Evolutionary conservation across 2,329 filamentous ascomycete species (phyloP).

Genomic region (Arthrocladium fulminans): DNA sequence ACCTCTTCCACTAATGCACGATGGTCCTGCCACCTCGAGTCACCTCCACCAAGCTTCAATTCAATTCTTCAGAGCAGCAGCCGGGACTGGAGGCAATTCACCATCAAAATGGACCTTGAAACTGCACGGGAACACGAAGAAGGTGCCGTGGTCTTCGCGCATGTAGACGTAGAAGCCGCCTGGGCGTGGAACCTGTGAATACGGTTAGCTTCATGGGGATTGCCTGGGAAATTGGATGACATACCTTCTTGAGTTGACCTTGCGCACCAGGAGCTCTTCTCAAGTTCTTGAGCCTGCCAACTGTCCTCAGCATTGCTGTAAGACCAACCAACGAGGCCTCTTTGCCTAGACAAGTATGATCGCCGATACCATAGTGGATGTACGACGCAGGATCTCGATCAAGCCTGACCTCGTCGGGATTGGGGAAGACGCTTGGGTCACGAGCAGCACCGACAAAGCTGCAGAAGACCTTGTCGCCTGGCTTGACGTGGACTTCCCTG

Average conservation of each 20-base stretch:
- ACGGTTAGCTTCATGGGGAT: background rate
- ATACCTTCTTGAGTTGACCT: slow-evolving; percentile 55
- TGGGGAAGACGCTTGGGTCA: slow-evolving; percentile 52
- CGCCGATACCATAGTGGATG: slow-evolving; percentile 54
- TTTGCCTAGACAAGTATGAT: slow-evolving; percentile 54
- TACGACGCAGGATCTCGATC: slow-evolving; percentile 56
- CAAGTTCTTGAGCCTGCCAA: slow-evolving; percentile 54
- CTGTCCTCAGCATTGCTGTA: slow-evolving; percentile 57
- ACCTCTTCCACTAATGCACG: too few species aligned
- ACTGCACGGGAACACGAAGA: slow-evolving; percentile 44
- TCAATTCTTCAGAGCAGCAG: background rate
- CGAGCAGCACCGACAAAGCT: slow-evolving; percentile 51
- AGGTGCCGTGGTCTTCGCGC: slow-evolving; percentile 55
- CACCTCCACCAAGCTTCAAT: background rate
- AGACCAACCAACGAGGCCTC: slow-evolving; percentile 54
- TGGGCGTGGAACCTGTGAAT: slow-evolving; percentile 37
- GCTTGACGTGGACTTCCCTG: slow-evolving; percentile 42
- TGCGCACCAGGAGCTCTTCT: slow-evolving; percentile 54
- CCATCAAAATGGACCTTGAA: slow-evolving; percentile 39
- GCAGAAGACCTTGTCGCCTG: slow-evolving; percentile 55
- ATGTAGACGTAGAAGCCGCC: slow-evolving; percentile 54
- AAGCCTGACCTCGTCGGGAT: slow-evolving; percentile 53
- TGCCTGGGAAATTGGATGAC: background rate
- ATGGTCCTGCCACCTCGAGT: too few species aligned
- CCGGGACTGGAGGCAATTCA: slow-evolving; percentile 22